Percentiles rank a stretch among this genome's conserved stretches.
phyloP scores from a whole-genome alignment of 2,329 filamentous ascomycete genomes.

The Huntiella moniliformis region DNA sequence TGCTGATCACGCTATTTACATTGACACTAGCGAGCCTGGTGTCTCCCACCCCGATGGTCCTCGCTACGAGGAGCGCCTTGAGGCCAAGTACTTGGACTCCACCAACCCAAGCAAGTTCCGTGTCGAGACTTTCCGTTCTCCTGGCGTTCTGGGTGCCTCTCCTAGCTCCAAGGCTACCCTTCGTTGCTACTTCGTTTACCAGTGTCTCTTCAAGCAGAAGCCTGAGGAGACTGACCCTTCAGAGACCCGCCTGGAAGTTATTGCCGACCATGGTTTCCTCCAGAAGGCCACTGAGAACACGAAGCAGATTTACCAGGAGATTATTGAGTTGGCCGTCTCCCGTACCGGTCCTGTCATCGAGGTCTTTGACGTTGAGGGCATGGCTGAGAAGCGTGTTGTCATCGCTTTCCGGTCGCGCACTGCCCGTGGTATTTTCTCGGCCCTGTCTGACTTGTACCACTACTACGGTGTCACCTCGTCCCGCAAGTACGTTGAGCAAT shows the following conservation, averaged over 20 bases:
- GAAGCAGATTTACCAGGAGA: constrained; percentile 85
- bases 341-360: constrained; percentile 91
- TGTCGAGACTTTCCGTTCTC: constrained; percentile 92
- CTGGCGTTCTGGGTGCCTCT: constrained; percentile 52
- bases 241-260: constrained; percentile 77
- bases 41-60: constrained; percentile 58
- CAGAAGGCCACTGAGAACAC: constrained; percentile 94
- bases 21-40: constrained; percentile 88
- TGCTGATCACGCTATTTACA: constrained; percentile 88
- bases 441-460: constrained; percentile 88
- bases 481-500: constrained; percentile 95
- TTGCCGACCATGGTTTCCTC: constrained; percentile 84
- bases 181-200: constrained; percentile 97
- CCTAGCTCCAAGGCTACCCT: constrained; percentile 60
- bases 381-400: constrained; percentile 81
- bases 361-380: constrained; percentile 86
- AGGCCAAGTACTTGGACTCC: constrained; percentile 84
- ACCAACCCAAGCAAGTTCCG: constrained; percentile 61
- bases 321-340: constrained; percentile 68
- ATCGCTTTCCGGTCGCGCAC: constrained; percentile 89
- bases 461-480: constrained; percentile 96
- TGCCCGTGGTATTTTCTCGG: constrained; percentile 83
- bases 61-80: constrained; percentile 83
- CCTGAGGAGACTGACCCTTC: constrained; percentile 51
- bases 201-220: constrained; percentile 69